A percentile compares a stretch with the other conserved stretches of the same genome.
Evolutionary conservation across 805 yeast genomes (phyloP).

Genomic region (Candida silvatica): DNA sequence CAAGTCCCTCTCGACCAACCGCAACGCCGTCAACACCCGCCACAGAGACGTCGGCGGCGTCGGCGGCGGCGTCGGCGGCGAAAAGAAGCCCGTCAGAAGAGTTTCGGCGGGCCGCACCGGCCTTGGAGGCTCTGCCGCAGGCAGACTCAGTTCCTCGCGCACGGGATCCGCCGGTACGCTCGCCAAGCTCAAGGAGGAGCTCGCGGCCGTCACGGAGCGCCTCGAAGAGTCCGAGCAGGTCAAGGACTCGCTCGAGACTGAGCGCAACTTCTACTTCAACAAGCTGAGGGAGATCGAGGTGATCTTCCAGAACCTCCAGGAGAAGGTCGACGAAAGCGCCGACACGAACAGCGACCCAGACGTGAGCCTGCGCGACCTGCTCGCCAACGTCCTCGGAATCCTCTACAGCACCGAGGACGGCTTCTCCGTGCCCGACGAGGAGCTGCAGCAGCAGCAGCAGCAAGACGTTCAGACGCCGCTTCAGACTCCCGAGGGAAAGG

Average conservation of each 20-base stretch:
- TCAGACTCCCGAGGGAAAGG: slow-evolving; percentile 6
- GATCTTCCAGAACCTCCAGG: slow-evolving; percentile 55
- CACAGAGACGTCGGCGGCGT: slow-evolving; percentile 12
- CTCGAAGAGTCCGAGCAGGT: slow-evolving; percentile 48
- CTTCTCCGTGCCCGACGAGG: slow-evolving; percentile 50
- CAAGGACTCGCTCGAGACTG: slow-evolving; percentile 63
- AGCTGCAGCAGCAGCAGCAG: neutral
- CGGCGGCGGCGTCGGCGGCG: slow-evolving; percentile 11
- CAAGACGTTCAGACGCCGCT: neutral
- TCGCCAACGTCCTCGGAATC: slow-evolving; percentile 63
- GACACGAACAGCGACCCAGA: slow-evolving; percentile 27
- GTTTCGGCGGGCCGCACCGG: neutral
- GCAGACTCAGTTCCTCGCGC: neutral
- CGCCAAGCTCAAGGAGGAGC: slow-evolving; percentile 29
- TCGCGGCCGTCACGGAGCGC: slow-evolving; percentile 44
- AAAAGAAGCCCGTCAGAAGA: slow-evolving; percentile 14
- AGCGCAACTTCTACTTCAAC: slow-evolving; percentile 84
- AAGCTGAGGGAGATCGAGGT: slow-evolving; percentile 86
- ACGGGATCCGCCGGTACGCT: neutral
- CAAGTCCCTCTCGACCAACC: neutral
- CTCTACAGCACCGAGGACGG: slow-evolving; percentile 81
- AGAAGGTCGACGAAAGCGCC: slow-evolving; percentile 18
- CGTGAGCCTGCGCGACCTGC: slow-evolving; percentile 28
- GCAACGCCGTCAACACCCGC: neutral
- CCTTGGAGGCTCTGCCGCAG: neutral